Base-by-base conservation (phyloP, 306 rosid species). In the Fragaria ananassa region DNA sequence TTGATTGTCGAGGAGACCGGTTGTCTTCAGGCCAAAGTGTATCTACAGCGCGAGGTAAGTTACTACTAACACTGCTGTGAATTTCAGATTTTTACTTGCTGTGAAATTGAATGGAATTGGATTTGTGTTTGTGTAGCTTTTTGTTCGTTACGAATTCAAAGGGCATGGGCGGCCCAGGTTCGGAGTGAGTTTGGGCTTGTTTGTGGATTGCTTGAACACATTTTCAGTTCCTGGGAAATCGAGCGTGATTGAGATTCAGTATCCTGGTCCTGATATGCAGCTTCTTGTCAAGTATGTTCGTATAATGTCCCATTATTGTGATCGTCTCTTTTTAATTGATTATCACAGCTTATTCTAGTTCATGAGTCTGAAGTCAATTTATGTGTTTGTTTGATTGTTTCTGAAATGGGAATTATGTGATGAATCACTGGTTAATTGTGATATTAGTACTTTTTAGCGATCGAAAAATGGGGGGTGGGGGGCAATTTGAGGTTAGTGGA, bases 201-300 rank as follows among this genome's bases (percentile, higher is more conserved):
- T 93, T 23, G 96, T 91, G 37, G 93, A 93, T 87, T 86, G 94
- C 80, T 83, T 93, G 90, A 94, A 90, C 63, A 87, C 96, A 4
- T 94, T 94, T 64, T 91, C 95, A 2, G 86, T 86, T 80, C 93
- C 94, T 49, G 93, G 89, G 50, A 93, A 86, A 62, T 81, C 85
- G 10, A 89, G 85, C 73, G 17, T 83, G 31, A 76, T 92, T 68
- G 93, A 91, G 83, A 84, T 94, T 86, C 91, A 79, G 47, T 94
- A 94, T 82, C 98, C 98, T 0, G 98, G 96, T 44, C 95, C 95
- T 60, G 97, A 94, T 72, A 94, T 92, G 98, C 98, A 94, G 82
- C 80, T 94, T 81, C 93, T 92, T 81, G 90, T 94, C 83, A 94
- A 86, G 98, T 94, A 80, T 76, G 88, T 82, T 31, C 76, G 15